A percentile compares a stretch with the other conserved stretches of the same genome.
These are phyloP conservation scores for Populus euphratica DNA, from an alignment of 345 rosid genomes.

Conservation along the genomic window DNA sequence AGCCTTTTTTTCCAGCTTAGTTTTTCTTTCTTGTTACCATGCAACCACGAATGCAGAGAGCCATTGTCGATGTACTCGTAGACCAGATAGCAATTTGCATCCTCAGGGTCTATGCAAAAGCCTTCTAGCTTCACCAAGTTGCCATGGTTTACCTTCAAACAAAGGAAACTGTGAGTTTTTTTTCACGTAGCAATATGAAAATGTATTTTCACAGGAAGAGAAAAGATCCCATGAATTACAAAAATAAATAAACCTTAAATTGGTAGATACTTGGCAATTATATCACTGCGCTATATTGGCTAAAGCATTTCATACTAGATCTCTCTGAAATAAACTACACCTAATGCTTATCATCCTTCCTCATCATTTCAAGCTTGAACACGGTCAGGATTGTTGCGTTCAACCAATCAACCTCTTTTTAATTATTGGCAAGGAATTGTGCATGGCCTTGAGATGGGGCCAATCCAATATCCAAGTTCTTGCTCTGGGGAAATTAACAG, in stretches of 20 bases:
- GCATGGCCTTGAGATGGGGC: too few species aligned
- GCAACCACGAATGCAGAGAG: slow-evolving; percentile 58
- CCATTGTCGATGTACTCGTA: slow-evolving; percentile 57
- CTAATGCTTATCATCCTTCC: background rate
- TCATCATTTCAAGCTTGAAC: background rate
- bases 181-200: background rate
- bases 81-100: slow-evolving; percentile 55
- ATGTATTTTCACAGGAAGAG: background rate
- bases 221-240: background rate
- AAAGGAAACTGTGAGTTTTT: background rate
- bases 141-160: slow-evolving; percentile 63
- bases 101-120: slow-evolving; percentile 56
- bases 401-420: too few species aligned
- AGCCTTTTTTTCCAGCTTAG: slow-evolving; percentile 56
- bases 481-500: background rate
- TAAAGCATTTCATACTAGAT: background rate
- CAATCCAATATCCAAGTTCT: too few species aligned
- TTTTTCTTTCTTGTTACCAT: slow-evolving; percentile 25
- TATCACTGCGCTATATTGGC: background rate
- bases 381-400: too few species aligned
- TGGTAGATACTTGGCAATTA: background rate
- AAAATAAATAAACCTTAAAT: background rate
- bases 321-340: background rate
- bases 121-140: slow-evolving; percentile 70
- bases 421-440: too few species aligned